A percentile compares a stretch with the other conserved stretches of the same genome.
These are phyloP conservation scores for Salix brachista DNA, from an alignment of 345 rosid genomes.

Conservation along the genomic window DNA sequence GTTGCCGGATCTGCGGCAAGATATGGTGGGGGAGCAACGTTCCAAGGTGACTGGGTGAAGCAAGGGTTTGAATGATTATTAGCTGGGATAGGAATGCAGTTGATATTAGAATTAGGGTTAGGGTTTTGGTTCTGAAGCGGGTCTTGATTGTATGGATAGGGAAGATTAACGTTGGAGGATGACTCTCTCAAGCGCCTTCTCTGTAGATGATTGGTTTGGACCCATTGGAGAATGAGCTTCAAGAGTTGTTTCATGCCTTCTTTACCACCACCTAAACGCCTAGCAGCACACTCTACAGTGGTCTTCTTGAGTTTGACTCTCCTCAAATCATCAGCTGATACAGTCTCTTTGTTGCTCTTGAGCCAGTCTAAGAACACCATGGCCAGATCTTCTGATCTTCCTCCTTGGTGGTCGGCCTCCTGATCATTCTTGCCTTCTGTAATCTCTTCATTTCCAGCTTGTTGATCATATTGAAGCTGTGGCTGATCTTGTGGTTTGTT, in stretches of 20 bases:
- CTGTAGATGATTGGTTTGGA: slow-evolving; percentile 78
- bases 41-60: slow-evolving; percentile 47
- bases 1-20: slow-evolving; percentile 32
- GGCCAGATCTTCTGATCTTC: slow-evolving; percentile 63
- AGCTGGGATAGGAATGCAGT: slow-evolving; percentile 22
- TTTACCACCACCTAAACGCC: slow-evolving; percentile 84
- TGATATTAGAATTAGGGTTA: slow-evolving; percentile 29
- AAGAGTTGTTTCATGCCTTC: slow-evolving; percentile 89
- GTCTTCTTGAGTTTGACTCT: slow-evolving; percentile 89
- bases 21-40: slow-evolving; percentile 26
- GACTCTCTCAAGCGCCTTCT: slow-evolving; percentile 42
- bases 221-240: slow-evolving; percentile 97
- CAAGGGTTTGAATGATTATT: slow-evolving; percentile 42
- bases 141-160: slow-evolving; percentile 39
- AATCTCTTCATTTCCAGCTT: slow-evolving; percentile 5
- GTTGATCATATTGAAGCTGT: background rate
- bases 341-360: slow-evolving; percentile 69
- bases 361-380: slow-evolving; percentile 87
- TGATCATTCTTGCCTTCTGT: background rate
- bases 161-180: slow-evolving; percentile 7
- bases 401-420: slow-evolving; percentile 17
- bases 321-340: slow-evolving; percentile 87
- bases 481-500: slow-evolving; percentile 1
- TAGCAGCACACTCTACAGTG: slow-evolving; percentile 81
- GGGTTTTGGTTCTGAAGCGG: slow-evolving; percentile 50